Base-by-base conservation (phyloP, 495 filamentous ascomycete genomes). In the Penicillium angulare region DNA sequence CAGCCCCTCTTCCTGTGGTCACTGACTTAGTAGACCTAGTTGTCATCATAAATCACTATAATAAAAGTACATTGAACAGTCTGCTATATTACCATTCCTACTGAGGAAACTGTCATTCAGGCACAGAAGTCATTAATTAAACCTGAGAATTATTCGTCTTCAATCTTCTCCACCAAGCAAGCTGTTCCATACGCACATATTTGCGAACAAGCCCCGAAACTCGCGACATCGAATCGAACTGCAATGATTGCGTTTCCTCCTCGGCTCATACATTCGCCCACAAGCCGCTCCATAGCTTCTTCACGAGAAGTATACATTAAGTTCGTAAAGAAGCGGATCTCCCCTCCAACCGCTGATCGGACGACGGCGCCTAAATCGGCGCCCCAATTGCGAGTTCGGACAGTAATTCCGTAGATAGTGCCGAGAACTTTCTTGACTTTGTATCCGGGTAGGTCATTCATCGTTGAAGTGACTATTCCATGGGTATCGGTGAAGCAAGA, bases 241-340 rank as follows among this genome's bases (percentile, higher is more conserved):
- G 76, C 76, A 49, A 85, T 73, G 50, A 85, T 65, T 24, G 80
- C 81, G 63, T 85, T 85, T 12, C 80, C 80, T n/a, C 79, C 79
- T 16, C 80, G 64, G 38, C 58, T 64, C 66, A 81, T 76, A 24
- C 76, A 76, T 65, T 82, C 81, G 12, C 77, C 72, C 5, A 85
- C 77, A 49, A 80, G 52, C 20, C 80, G 64, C 49, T 69, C 69
- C 45, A 80, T 73, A 8, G 80, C 79, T 39, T 79, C 72, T 58
- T 85, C 81, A 21, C 80, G 69, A 7, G 74, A 71, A 10, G 66
- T 73, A 60, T 82, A 85, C 24, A 84, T 57, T 66, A 84, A 53
- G 29, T 74, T 78, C 1, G 81, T 82, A 47, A 81, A 80, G 60
- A 75, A 78, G 20, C 69, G 64, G 16, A 85, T 71, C 68, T 85